Base-by-base conservation (phyloP, 2,329 filamentous ascomycete species). In the Xylariaceae sp. region DNA sequence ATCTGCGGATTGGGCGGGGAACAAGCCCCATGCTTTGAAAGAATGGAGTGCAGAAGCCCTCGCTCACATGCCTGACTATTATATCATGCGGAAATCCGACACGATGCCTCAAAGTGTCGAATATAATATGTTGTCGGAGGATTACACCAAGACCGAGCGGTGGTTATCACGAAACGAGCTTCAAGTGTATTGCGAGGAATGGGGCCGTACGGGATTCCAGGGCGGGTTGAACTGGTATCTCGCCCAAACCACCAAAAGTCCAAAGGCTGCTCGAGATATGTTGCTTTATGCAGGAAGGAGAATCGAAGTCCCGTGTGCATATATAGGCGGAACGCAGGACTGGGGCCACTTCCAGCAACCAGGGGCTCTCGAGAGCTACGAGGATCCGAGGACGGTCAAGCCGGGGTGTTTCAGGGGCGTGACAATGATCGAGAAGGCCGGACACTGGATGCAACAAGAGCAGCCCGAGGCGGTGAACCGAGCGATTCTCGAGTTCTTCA, bases 391-490 rank as follows among this genome's bases (percentile, higher is more conserved):
- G 6, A 75, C 76, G 0, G 87, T 83, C 63, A 74, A 71, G 30
- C 52, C 65, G 15, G 68, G 66, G 0, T 77, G 80, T 59, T 87
- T 84, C 67, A 75, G 76, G 53, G 81, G 82, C 0, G 71, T 75
- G 39, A 78, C 69, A 53, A 73, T 85, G 15, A 74, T 89, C 10
- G 78, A 85, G 13, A 78, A 79, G 0, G 85, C 85, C 3, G 87
- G 87, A 0, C 87, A 89, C 74, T 89, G 87, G 87, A 80, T 87
- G 41, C 85, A 87, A 68, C 84, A 88, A 71, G 86, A 89, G 69
- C 77, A 83, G 68, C 80, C 84, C 1, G 78, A 82, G 64, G 77
- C 74, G 56, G 82, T 86, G 48, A 54, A 63, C 6, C 50, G 41
- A 47, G 67, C 67, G 34, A 59, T 71, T 5, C 53, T 69, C 7